Evolutionary conservation across 1,284 basidiomycete genomes (phyloP).

Genomic region (Stygiomarasmius scandens): DNA sequence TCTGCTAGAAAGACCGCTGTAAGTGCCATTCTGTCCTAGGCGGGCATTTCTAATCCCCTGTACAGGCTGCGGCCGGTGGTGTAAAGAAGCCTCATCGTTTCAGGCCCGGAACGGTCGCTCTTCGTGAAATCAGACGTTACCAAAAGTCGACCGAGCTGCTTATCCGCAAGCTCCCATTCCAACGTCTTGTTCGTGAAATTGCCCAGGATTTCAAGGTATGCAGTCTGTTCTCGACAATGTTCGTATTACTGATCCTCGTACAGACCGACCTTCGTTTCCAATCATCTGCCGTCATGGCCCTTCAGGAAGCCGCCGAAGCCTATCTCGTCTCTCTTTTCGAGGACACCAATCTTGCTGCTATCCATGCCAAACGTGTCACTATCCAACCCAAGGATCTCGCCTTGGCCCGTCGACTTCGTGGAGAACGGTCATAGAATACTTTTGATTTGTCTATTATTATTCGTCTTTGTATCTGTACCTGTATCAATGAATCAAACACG

Average conservation of each 20-base stretch:
- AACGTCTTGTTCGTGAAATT: slow-evolving; percentile 75
- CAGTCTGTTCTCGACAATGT: slow-evolving; percentile 21
- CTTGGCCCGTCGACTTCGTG: slow-evolving; percentile 69
- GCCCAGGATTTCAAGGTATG: slow-evolving; percentile 71
- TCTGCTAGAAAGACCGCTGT: slow-evolving; percentile 51
- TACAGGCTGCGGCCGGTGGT: slow-evolving; percentile 62
- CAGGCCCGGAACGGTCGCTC: slow-evolving; percentile 70
- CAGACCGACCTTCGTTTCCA: slow-evolving; percentile 84
- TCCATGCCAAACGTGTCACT: slow-evolving; percentile 72
- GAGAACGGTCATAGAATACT: slow-evolving; percentile 52
- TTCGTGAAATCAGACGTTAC: slow-evolving; percentile 84
- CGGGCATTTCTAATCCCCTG: neutral
- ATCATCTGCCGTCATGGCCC: slow-evolving; percentile 76
- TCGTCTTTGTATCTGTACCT: neutral
- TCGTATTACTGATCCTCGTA: slow-evolving; percentile 10
- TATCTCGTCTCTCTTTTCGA: slow-evolving; percentile 83
- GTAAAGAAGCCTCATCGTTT: slow-evolving; percentile 78
- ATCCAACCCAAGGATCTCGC: slow-evolving; percentile 77
- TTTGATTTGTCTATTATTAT: slow-evolving; percentile 2
- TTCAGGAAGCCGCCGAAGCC: slow-evolving; percentile 77
- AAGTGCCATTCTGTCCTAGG: slow-evolving; percentile 17
- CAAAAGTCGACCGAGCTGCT: slow-evolving; percentile 81
- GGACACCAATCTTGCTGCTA: slow-evolving; percentile 68
- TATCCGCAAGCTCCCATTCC: slow-evolving; percentile 78
- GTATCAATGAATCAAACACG: neutral